Percentiles rank a stretch among this genome's conserved stretches.
Conservation (phyloP, 495 filamentous ascomycete species). For the Podospora pseudoanserina region DNA sequence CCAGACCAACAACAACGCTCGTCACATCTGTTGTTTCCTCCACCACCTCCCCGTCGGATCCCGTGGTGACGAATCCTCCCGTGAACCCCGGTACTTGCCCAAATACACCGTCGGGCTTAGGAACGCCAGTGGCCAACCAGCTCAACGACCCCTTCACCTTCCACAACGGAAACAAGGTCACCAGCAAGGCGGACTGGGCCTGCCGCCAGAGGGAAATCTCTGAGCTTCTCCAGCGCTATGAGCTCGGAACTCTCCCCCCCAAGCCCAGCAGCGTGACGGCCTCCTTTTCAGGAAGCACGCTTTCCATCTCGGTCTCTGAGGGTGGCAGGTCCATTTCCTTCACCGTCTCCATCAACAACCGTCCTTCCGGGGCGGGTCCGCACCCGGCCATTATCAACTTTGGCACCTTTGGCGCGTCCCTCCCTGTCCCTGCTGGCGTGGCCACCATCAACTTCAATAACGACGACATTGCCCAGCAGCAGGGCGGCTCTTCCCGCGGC, state of each 20-base stretch:
- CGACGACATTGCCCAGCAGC: constrained; percentile 46
- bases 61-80: constrained; percentile 9
- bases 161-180: constrained; percentile 43
- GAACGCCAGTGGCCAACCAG: constrained; percentile 20
- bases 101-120: constrained; percentile 15
- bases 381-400: constrained; percentile 49
- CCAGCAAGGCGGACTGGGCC: constrained; percentile 42
- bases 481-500: constrained; percentile 37
- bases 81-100: constrained; percentile 19
- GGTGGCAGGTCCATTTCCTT: constrained; percentile 46
- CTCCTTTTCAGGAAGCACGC: constrained; percentile 36
- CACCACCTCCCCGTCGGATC: constrained; percentile 3
- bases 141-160: constrained; percentile 53
- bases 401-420: constrained; percentile 34
- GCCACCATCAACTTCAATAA: constrained; percentile 49
- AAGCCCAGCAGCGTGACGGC: constrained; percentile 41
- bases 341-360: constrained; percentile 43
- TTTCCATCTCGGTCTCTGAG: constrained; percentile 40
- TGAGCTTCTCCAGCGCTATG: constrained; percentile 48
- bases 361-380: constrained; percentile 34
- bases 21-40: constrained; percentile 7
- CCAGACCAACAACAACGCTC: constrained; percentile 12
- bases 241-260: constrained; percentile 49
- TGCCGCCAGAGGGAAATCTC: constrained; percentile 51
- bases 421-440: constrained; percentile 48